Evolutionary conservation across 352 stramenopile genomes (phyloP).

Genomic region (Pythium rishiriense): DNA sequence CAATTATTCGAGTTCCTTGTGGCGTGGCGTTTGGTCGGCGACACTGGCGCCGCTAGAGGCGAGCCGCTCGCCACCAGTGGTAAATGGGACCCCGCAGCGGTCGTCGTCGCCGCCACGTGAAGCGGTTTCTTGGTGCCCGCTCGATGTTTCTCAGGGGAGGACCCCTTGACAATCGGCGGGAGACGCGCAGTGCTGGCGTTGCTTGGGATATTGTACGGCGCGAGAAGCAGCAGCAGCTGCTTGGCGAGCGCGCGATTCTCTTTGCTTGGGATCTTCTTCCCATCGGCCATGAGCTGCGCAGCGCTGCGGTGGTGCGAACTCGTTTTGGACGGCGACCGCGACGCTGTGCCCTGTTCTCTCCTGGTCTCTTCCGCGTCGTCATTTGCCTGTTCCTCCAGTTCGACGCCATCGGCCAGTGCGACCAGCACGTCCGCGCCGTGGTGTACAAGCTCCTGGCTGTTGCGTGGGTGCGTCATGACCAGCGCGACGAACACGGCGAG

Average conservation of each 20-base stretch:
- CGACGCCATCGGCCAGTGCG: slow-evolving; percentile 36
- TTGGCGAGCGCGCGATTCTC: slow-evolving; percentile 52
- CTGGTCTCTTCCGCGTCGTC: slow-evolving; percentile 35
- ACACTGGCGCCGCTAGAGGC: slow-evolving; percentile 1
- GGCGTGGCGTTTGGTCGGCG: slow-evolving; percentile 10
- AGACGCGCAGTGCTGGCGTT: neutral
- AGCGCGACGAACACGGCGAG: slow-evolving; percentile 56
- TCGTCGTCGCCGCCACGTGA: neutral
- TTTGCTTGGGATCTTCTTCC: slow-evolving; percentile 20
- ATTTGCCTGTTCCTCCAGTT: slow-evolving; percentile 6
- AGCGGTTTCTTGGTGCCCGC: neutral
- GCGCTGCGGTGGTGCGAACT: neutral
- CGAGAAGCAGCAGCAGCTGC: slow-evolving; percentile 63
- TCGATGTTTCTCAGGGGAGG: slow-evolving; percentile 12
- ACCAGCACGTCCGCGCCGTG: slow-evolving; percentile 65
- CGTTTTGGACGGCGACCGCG: slow-evolving; percentile 1
- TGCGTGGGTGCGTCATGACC: slow-evolving; percentile 52
- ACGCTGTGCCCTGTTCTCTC: slow-evolving; percentile 10
- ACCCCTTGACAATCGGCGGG: neutral
- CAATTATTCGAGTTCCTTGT: slow-evolving; percentile 16
- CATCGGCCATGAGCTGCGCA: neutral
- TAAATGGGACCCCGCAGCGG: neutral
- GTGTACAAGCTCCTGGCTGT: slow-evolving; percentile 69
- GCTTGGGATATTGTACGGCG: slow-evolving; percentile 28
- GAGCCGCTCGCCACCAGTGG: neutral